Evolutionary conservation across 2,329 filamentous ascomycete species (phyloP).

Genomic region (Neodidymelliopsis sp.): DNA sequence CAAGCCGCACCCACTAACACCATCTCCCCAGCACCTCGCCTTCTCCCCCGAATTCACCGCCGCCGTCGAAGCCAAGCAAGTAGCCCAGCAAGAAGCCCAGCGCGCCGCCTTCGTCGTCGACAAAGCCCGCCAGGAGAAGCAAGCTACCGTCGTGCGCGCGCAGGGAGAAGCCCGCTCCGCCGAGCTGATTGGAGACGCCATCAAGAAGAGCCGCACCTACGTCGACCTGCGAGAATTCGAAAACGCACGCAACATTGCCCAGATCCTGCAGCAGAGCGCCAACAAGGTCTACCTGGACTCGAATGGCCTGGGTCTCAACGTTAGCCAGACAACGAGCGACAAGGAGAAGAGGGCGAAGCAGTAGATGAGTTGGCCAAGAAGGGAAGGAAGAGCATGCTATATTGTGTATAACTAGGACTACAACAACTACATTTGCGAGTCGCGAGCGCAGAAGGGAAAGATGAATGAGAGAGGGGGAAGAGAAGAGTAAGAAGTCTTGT

Average conservation of each 20-base stretch:
- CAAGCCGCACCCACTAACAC: constrained; percentile 30
- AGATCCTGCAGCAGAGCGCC: constrained; percentile 83
- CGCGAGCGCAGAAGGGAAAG: no score
- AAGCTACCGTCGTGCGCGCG: constrained; percentile 96
- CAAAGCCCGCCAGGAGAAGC: constrained; percentile 99
- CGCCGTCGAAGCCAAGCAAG: constrained; percentile 73
- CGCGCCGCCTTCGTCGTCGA: constrained; percentile 97
- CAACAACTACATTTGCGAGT: no score
- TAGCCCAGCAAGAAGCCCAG: constrained; percentile 89
- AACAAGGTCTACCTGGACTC: constrained; percentile 96
- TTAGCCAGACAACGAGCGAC: constrained; percentile 59
- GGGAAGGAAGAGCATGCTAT: background rate
- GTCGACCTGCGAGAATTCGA: constrained; percentile 98
- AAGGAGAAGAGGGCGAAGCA: constrained; percentile 48
- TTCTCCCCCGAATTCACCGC: constrained; percentile 75
- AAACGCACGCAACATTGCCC: constrained; percentile 90
- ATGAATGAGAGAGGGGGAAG: constrained; percentile 18
- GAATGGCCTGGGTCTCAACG: constrained; percentile 89
- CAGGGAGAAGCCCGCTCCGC: constrained; percentile 99
- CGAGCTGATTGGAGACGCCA: constrained; percentile 96
- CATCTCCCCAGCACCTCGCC: constrained; percentile 63
- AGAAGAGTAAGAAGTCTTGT: constrained; percentile 14
- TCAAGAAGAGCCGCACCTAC: constrained; percentile 99
- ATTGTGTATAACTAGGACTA: constrained; percentile 36
- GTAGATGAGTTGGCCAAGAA: constrained; percentile 20